Base-by-base conservation (phyloP, 1,139 yeast genomes). In the Ogataea hybrid region DNA sequence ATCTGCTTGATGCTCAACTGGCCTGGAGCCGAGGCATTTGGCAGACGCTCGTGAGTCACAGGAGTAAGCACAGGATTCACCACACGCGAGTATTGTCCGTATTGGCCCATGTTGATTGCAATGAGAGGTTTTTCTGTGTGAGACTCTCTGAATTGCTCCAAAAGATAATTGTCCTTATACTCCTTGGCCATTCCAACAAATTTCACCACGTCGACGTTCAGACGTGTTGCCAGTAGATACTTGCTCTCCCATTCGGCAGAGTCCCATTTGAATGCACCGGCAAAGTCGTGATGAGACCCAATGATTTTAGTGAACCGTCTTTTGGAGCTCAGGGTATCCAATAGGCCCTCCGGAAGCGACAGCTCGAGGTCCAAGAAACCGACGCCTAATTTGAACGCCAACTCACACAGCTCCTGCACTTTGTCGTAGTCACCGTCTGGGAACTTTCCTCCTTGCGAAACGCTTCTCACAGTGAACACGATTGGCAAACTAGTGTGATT, bases 391-490 rank as follows among this genome's bases (percentile, higher is more conserved):
- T 81, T 84, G 61, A 83, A 72, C 3, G 89, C 97, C 49, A 82
- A 68, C 23, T 64, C 59, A 42, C 79, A 71, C 48, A 88, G 73
- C 18, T 67, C 63, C 47, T 70, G 74, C 43, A 87, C 73, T 18
- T 66, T 59, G 7, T 63, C 71, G 31, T 60, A 58, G 16, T 75
- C 79, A 6, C 67, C 67, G 51, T 81, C 83, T 1, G 85, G 84
- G 67, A 86, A 84, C 33, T 69, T 64, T 30, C 97, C 97, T 37
- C 96, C 96, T 65, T 89, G 96, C 9, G 81, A 69, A 51, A 67
- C 60, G 1, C 95, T 85, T 61, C 96, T 77, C 5, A 88, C 69
- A 2, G 96, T 88, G 67, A 79, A 87, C 45, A 92, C 75, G 28
- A 90, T 81, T 35, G 97, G 97, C 45, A 87, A 66, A 31, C 70